These are phyloP conservation scores for Dictyostelium capitatum DNA, from an alignment of 78 protist species.

Conservation along the genomic window DNA sequence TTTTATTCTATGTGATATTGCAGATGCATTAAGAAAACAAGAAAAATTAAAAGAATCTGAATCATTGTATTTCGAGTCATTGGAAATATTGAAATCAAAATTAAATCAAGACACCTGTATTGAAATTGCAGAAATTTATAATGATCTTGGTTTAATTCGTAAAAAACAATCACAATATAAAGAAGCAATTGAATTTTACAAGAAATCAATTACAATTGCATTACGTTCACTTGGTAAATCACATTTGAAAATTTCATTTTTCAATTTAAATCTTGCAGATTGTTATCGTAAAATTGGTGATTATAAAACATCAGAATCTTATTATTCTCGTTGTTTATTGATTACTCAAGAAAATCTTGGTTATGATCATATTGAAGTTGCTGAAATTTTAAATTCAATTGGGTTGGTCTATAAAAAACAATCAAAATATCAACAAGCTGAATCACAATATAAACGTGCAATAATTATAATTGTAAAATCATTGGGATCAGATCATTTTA, in stretches of 20 bases:
- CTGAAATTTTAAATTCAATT: constrained; percentile 47
- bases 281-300: constrained; percentile 64
- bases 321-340: constrained; percentile 22
- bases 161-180: constrained; percentile 57
- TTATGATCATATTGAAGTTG: constrained; percentile 73
- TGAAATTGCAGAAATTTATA: constrained; percentile 64
- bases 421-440: constrained; percentile 58
- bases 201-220: constrained; percentile 56
- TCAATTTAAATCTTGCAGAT: constrained; percentile 63
- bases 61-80: constrained; percentile 4
- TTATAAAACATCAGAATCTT: constrained; percentile 29
- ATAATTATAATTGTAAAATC: constrained; percentile 32
- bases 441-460: constrained; percentile 68
- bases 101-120: constrained; percentile 18
- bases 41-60: constrained; percentile 23
- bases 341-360: constrained; percentile 63
- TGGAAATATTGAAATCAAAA: constrained; percentile 18
- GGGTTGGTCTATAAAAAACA: constrained; percentile 73
- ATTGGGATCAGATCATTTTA: constrained; percentile 57
- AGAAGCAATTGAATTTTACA: constrained; percentile 50
- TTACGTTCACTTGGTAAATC: constrained; percentile 20
- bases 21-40: constrained; percentile 53
- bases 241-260: constrained; percentile 57
- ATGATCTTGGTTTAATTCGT: constrained; percentile 60
- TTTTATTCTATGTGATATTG: constrained; percentile 43